Conservation (phyloP, 2,329 filamentous ascomycete genomes). For the Fusarium torulosum region DNA sequence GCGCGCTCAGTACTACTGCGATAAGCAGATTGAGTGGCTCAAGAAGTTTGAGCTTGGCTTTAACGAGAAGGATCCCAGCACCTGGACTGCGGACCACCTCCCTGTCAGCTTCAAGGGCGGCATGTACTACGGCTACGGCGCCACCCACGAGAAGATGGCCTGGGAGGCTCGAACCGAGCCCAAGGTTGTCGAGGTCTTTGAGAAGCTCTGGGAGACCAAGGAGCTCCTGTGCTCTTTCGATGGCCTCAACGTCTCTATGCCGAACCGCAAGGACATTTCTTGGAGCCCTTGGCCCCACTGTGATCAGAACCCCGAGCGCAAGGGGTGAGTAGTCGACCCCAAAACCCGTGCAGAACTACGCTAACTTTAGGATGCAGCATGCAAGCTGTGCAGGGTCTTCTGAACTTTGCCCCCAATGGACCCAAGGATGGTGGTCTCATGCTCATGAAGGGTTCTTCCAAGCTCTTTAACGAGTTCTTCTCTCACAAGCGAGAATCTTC, state of each 20-base stretch:
- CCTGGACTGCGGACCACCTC: constrained; percentile 41
- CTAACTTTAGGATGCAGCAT: neutral
- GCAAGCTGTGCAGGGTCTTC: constrained; percentile 24
- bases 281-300: constrained; percentile 46
- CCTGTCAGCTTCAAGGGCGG: constrained; percentile 55
- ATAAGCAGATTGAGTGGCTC: constrained; percentile 45
- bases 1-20: constrained; percentile 41
- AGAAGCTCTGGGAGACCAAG: constrained; percentile 59
- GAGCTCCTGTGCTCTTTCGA: constrained; percentile 64
- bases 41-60: constrained; percentile 44
- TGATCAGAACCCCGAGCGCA: constrained; percentile 42
- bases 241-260: constrained; percentile 54
- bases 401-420: constrained; percentile 50
- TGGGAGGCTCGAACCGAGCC: constrained; percentile 63
- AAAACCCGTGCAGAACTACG: fast-evolving
- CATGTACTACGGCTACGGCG: constrained; percentile 61
- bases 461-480: constrained; percentile 53
- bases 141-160: constrained; percentile 62
- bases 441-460: constrained; percentile 48
- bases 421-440: constrained; percentile 53
- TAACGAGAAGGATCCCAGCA: constrained; percentile 39
- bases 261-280: constrained; percentile 53
- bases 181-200: constrained; percentile 60
- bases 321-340: constrained; percentile 45
- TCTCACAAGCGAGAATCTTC: constrained; percentile 50